Conservation (phyloP, 140 eudicot species). For the Anethum foeniculum region DNA sequence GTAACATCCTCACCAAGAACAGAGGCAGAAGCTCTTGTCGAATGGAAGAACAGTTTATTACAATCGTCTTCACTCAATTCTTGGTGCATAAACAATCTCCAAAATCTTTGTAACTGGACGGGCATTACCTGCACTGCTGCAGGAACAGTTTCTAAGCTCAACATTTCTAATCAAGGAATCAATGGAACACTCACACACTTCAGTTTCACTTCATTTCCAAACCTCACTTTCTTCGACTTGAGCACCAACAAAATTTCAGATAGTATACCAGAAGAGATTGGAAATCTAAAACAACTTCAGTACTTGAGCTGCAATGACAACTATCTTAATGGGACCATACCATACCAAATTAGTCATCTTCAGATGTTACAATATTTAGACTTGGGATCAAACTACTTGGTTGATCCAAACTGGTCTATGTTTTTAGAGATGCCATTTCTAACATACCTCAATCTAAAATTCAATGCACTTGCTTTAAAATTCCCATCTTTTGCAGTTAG, state of each 20-base stretch:
- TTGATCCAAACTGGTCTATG: constrained; percentile 44
- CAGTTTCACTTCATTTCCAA: constrained; percentile 24
- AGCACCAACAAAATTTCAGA: background rate
- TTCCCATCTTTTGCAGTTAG: constrained; percentile 44
- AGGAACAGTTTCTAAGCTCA: constrained; percentile 27
- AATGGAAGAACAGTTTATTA: constrained; percentile 59
- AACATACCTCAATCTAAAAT: constrained; percentile 33
- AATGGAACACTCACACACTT: constrained; percentile 37
- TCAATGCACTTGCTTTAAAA: constrained; percentile 31
- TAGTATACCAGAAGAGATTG: constrained; percentile 45
- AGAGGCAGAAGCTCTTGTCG: constrained; percentile 4
- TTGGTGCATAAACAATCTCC: constrained; percentile 17
- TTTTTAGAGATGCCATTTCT: constrained; percentile 43
- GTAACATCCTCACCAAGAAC: background rate
- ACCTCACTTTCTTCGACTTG: no score
- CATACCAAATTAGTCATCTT: constrained; percentile 48
- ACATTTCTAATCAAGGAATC: constrained; percentile 25
- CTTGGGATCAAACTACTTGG: constrained; percentile 49
- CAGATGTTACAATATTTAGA: constrained; percentile 44
- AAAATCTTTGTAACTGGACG: constrained; percentile 57
- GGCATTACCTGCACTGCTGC: constrained; percentile 35
- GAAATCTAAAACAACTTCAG: constrained; percentile 27
- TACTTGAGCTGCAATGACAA: constrained; percentile 35
- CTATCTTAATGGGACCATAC: constrained; percentile 38
- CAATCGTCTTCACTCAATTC: constrained; percentile 42